A percentile compares a stretch with the other conserved stretches of the same genome.
These are phyloP conservation scores for Mangifera indica DNA, from an alignment of 345 rosid genomes.

Conservation along the genomic window DNA sequence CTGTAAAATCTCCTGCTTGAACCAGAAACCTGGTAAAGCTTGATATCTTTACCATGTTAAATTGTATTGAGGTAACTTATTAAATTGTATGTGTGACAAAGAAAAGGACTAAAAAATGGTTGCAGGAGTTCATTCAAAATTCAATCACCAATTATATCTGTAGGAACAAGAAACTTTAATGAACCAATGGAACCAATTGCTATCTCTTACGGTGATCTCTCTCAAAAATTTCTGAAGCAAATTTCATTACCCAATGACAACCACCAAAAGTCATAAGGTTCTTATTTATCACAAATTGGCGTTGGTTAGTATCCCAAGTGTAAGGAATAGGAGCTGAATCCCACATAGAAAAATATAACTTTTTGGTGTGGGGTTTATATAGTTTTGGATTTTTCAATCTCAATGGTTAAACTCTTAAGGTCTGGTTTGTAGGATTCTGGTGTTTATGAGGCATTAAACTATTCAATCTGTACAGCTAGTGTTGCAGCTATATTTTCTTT, in stretches of 20 bases:
- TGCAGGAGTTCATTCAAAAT: neutral
- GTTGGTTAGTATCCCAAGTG: too few relatives aligned
- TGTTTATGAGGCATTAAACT: too few relatives aligned
- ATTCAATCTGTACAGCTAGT: too few relatives aligned
- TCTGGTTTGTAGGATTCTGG: too few relatives aligned
- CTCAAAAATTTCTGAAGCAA: conserved; percentile 39
- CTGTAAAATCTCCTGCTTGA: neutral
- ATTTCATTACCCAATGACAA: conserved; percentile 42
- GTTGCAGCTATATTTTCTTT: conserved; percentile 35
- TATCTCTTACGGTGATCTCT: conserved; percentile 38
- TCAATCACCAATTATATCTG: conserved; percentile 42
- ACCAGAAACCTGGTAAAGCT: neutral
- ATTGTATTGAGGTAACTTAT: neutral
- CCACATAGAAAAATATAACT: too few relatives aligned
- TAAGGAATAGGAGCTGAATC: too few relatives aligned
- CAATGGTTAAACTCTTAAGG: too few relatives aligned
- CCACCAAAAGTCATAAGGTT: conserved; percentile 42
- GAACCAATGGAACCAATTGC: conserved; percentile 41
- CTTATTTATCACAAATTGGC: conserved; percentile 41
- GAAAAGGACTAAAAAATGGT: neutral
- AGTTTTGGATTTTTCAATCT: too few relatives aligned
- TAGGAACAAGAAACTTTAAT: conserved; percentile 36
- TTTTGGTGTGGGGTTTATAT: too few relatives aligned
- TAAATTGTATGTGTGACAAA: too few relatives aligned
- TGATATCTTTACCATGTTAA: neutral